Percentiles rank a stretch among this genome's conserved stretches.
Evolutionary conservation across 2,329 filamentous ascomycete species (phyloP).

Genomic region (Penicillium psychrosexuale): DNA sequence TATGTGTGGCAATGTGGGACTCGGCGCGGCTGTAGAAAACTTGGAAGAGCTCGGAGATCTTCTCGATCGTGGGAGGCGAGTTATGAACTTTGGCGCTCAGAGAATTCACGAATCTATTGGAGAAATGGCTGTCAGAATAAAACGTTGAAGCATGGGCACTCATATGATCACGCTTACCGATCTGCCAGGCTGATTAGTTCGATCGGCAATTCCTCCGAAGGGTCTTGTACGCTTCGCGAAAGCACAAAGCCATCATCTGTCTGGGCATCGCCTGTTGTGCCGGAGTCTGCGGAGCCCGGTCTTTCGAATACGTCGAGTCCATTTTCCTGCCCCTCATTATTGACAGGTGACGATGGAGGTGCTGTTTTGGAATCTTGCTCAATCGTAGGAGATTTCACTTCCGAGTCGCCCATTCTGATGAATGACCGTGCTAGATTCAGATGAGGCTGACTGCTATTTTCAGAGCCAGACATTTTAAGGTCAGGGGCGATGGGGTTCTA

Average conservation of each 20-base stretch:
- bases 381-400: constrained; percentile 20
- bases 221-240: constrained; percentile 52
- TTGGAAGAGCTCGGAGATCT: constrained; percentile 82
- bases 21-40: constrained; percentile 85
- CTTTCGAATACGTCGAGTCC: constrained; percentile 47
- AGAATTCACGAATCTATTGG: constrained; percentile 78
- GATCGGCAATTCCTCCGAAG: constrained; percentile 86
- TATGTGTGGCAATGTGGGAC: constrained; percentile 80
- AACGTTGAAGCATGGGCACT: background rate
- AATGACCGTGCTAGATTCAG: constrained; percentile 32
- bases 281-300: constrained; percentile 33
- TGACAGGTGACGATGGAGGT: constrained; percentile 19
- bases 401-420: constrained; percentile 32
- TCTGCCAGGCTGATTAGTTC: constrained; percentile 89
- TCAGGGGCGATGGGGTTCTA: constrained; percentile 26
- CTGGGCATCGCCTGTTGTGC: constrained; percentile 30
- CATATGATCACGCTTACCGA: constrained; percentile 54
- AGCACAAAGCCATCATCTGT: constrained; percentile 35
- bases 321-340: constrained; percentile 25
- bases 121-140: background rate
- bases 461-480: constrained; percentile 21
- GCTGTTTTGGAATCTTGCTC: constrained; percentile 24
- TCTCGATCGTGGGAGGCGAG: constrained; percentile 77
- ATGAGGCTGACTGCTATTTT: constrained; percentile 24
- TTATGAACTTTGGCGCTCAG: constrained; percentile 82